Percentiles rank a stretch among this genome's conserved stretches.
phyloP scores from a whole-genome alignment of 768 basidiomycete genomes.

The Hemileccinum rubropunctum region DNA sequence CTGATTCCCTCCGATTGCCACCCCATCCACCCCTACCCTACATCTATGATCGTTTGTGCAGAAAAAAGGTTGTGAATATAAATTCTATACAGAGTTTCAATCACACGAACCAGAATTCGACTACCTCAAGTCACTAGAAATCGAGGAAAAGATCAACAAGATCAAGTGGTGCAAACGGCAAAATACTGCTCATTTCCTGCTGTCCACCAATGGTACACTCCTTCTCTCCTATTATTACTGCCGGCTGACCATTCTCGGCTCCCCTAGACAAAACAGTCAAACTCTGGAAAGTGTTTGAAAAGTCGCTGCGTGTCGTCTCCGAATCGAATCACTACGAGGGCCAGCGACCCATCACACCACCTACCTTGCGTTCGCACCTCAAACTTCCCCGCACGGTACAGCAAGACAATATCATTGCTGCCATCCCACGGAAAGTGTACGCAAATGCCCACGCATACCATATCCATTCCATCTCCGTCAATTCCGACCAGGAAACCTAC shows the following conservation, averaged over 20 bases:
- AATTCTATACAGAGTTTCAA: conserved; percentile 99
- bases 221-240: not conserved
- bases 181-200: conserved; percentile 93
- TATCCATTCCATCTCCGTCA: conserved; percentile 99
- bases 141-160: conserved; percentile 99
- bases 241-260: conserved; percentile 2
- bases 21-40: conserved; percentile 8
- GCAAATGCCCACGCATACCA: conserved; percentile 99
- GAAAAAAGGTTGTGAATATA: conserved; percentile 99
- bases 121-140: conserved; percentile 99
- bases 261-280: conserved; percentile 97
- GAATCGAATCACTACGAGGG: conserved; percentile 94
- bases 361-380: conserved; percentile 56
- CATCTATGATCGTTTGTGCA: conserved; percentile 34
- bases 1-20: conserved; percentile 36
- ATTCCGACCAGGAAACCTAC: conserved; percentile 99
- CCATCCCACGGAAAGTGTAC: conserved; percentile 97
- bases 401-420: conserved; percentile 98
- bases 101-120: conserved; percentile 99
- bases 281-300: conserved; percentile 99
- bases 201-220: conserved; percentile 89
- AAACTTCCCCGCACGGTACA: conserved; percentile 87
- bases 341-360: conserved; percentile 65
- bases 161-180: conserved; percentile 99
- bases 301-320: conserved; percentile 90